These are phyloP conservation scores for Papiliotrema flavescens DNA, from an alignment of 1,284 basidiomycete genomes.

Conservation along the genomic window DNA sequence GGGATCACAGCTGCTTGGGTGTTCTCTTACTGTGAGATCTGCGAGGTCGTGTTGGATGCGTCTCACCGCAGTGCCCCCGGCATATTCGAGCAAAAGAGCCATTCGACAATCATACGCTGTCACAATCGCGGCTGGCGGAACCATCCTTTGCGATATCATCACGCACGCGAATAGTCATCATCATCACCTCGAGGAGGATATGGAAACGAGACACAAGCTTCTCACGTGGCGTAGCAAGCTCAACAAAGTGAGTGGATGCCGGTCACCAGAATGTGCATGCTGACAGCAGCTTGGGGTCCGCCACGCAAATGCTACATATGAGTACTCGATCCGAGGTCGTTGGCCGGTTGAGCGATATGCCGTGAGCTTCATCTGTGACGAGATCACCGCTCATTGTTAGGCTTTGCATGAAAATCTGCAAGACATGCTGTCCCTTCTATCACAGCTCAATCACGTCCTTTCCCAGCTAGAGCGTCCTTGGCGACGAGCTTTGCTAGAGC, in stretches of 20 bases:
- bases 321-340: constrained; percentile 44
- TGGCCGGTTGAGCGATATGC: constrained; percentile 47
- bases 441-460: constrained; percentile 48
- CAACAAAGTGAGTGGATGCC: constrained; percentile 21
- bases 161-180: constrained; percentile 45
- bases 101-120: constrained; percentile 48
- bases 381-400: constrained; percentile 5
- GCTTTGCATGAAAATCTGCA: constrained; percentile 40
- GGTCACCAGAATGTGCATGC: not conserved
- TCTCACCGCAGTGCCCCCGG: constrained; percentile 45
- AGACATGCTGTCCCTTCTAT: constrained; percentile 41
- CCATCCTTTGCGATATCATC: constrained; percentile 48
- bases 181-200: constrained; percentile 23
- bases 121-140: constrained; percentile 46
- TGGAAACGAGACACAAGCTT: constrained; percentile 30
- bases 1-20: constrained; percentile 44
- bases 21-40: constrained; percentile 36
- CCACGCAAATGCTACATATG: constrained; percentile 44
- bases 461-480: constrained; percentile 52
- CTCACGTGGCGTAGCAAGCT: constrained; percentile 39
- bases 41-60: not conserved
- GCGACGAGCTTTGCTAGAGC: constrained; percentile 68
- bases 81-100: constrained; percentile 45
- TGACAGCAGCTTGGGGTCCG: constrained; percentile 31
- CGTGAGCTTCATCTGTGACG: constrained; percentile 17